Percentiles rank a stretch among this genome's conserved stretches.
phyloP scores from a whole-genome alignment of 2,329 filamentous ascomycete species.

The Claviceps sp. region DNA sequence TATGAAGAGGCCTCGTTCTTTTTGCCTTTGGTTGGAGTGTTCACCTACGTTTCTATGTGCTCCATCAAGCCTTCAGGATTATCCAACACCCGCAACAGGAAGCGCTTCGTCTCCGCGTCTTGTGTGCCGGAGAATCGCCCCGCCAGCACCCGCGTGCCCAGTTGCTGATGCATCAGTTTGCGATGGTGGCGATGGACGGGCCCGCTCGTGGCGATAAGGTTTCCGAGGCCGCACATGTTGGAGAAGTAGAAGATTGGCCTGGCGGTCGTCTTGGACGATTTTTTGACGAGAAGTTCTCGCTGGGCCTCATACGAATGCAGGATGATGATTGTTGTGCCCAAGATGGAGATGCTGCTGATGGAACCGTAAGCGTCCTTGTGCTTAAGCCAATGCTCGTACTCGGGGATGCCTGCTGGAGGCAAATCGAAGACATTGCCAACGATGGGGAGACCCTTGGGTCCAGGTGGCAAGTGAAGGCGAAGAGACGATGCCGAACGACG shows the following conservation, averaged over 20 bases:
- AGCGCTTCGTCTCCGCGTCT: neutral
- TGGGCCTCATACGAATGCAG: conserved; percentile 24
- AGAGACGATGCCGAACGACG: neutral
- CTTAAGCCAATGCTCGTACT: conserved; percentile 5
- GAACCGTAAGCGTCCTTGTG: conserved; percentile 27
- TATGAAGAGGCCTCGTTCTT: neutral
- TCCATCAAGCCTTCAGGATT: neutral
- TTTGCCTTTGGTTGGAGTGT: too few relatives aligned
- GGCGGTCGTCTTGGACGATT: conserved; percentile 21
- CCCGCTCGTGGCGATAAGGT: neutral
- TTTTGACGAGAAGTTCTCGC: conserved; percentile 24
- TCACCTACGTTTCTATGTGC: neutral
- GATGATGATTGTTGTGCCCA: conserved; percentile 28
- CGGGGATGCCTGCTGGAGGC: neutral
- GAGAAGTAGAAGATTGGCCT: conserved; percentile 12
- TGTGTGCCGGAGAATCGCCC: neutral
- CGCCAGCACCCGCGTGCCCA: neutral
- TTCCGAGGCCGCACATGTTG: neutral
- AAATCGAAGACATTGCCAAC: conserved; percentile 5
- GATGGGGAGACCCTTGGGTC: conserved; percentile 5
- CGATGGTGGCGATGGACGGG: neutral
- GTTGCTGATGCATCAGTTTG: neutral
- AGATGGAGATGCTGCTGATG: conserved; percentile 20
- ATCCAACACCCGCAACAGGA: neutral
- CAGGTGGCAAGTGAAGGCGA: conserved; percentile 4